Conservation (phyloP, 2,329 filamentous ascomycete genomes). For the Bertia moriformis region DNA sequence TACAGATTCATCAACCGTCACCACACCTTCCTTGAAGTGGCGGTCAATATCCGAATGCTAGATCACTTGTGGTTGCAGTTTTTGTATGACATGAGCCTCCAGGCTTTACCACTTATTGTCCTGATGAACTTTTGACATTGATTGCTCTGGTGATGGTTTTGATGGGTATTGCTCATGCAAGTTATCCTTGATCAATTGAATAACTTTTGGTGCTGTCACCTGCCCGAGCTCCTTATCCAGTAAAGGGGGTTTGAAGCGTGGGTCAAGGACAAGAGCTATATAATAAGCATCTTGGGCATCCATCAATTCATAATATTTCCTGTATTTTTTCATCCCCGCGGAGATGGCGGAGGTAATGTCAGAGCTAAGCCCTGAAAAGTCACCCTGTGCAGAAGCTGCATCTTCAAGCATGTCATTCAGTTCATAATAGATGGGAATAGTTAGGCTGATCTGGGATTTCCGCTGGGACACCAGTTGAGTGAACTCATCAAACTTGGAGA, state of each 20-base stretch:
- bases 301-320: neutral
- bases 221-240: neutral
- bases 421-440: neutral
- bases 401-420: neutral
- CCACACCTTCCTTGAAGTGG: neutral
- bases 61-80: neutral
- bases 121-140: neutral
- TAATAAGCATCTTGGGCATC: neutral
- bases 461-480: neutral
- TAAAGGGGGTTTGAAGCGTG: neutral
- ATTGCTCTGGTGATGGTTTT: neutral
- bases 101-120: neutral
- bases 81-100: neutral
- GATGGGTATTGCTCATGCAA: neutral
- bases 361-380: neutral
- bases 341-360: neutral
- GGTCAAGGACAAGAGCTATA: neutral
- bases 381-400: neutral
- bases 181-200: neutral
- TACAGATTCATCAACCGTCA: neutral
- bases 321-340: neutral
- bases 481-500: neutral
- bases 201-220: neutral
- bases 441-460: too few species aligned
- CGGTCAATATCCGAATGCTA: neutral